Conservation (phyloP, 176 grass and related monocot genomes). For the Aegilops tauschii region DNA sequence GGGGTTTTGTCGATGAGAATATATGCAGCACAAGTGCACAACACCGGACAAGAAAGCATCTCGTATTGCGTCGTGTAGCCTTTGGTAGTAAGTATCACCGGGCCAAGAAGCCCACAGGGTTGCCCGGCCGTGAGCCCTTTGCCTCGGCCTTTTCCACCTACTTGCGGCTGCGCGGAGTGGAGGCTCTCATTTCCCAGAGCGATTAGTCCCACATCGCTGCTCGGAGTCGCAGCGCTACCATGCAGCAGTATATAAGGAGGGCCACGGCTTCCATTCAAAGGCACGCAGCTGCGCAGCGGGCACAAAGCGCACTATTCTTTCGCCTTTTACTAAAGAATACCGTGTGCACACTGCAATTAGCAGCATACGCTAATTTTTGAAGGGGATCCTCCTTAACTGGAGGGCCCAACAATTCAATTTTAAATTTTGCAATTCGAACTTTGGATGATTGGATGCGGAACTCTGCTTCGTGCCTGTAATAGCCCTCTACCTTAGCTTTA, state of each 20-base stretch:
- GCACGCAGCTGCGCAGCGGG: conserved; percentile 39
- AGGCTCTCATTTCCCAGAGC: neutral
- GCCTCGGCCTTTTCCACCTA: neutral
- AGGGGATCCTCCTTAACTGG: neutral
- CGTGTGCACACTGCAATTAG: neutral
- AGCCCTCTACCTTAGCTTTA: too few species aligned
- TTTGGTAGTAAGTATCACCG: neutral
- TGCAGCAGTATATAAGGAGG: neutral
- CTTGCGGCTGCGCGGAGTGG: too few species aligned
- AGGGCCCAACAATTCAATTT: neutral
- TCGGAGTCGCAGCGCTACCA: rapidly evolving
- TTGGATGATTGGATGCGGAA: too few species aligned
- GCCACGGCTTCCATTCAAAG: rapidly evolving
- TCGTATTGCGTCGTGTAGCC: too few species aligned
- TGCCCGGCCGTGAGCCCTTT: too few species aligned
- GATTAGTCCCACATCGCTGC: conserved; percentile 10
- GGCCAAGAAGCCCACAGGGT: neutral
- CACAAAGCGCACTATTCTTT: conserved; percentile 33
- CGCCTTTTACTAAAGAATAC: conserved; percentile 22
- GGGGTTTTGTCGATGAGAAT: too few species aligned
- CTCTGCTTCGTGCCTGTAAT: too few species aligned
- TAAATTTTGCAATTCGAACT: too few species aligned
- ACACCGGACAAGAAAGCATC: too few species aligned
- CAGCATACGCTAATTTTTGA: neutral
- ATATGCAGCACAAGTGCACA: too few species aligned